Conservation (phyloP, 176 grass and related monocot genomes). For the Dactylis glomerata region DNA sequence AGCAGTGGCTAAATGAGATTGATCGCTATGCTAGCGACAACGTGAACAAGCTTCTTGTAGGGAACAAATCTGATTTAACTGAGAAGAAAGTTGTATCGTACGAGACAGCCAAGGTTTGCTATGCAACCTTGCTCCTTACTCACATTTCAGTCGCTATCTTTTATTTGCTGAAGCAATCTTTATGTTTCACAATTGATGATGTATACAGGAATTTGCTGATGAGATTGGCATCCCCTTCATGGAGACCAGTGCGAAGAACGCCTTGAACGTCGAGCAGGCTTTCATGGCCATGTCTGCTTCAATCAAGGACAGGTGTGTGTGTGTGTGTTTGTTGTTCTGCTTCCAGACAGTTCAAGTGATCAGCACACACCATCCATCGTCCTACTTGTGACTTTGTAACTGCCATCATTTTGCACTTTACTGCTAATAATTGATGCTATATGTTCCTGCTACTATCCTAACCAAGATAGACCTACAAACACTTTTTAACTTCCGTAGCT, state of each 20-base stretch:
- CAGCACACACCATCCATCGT: background rate
- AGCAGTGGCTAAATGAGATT: slow-evolving; percentile 86
- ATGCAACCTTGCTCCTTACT: background rate
- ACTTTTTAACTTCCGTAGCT: background rate
- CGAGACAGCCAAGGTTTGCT: slow-evolving; percentile 66
- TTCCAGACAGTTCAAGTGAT: background rate
- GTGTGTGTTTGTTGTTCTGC: no score
- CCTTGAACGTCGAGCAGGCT: slow-evolving; percentile 67
- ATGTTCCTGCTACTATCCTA: background rate
- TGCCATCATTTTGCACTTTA: background rate
- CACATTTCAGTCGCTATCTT: background rate
- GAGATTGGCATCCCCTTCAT: slow-evolving; percentile 82
- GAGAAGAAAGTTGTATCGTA: slow-evolving; percentile 69
- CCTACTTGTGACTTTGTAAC: background rate
- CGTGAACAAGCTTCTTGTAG: slow-evolving; percentile 86
- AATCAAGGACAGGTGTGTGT: slow-evolving; percentile 55
- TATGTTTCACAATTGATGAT: background rate
- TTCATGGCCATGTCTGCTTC: slow-evolving; percentile 73
- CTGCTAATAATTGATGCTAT: background rate
- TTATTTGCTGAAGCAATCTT: background rate
- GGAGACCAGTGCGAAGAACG: slow-evolving; percentile 74
- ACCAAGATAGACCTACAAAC: no score
- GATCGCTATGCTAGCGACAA: slow-evolving; percentile 82
- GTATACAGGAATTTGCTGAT: slow-evolving; percentile 50
- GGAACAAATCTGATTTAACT: slow-evolving; percentile 78